Evolutionary conservation across 352 stramenopile genomes (phyloP).

Genomic region (Phytopythium delawarense): DNA sequence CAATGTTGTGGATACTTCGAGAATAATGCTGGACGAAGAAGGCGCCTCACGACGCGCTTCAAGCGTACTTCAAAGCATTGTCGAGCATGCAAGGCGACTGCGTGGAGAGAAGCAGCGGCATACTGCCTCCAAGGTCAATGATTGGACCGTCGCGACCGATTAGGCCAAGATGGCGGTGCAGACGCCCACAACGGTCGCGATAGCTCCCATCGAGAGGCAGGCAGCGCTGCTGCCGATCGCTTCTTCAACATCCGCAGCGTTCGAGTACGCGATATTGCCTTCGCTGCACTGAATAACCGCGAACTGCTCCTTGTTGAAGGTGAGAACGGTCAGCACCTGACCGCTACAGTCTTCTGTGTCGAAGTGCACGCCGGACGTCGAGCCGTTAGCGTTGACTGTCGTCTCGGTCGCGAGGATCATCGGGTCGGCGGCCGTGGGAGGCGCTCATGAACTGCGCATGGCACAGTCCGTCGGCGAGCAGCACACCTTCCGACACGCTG

Average conservation of each 20-base stretch:
- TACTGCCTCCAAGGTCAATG: too few species aligned
- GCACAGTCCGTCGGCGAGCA: neutral
- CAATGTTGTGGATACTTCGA: too few species aligned
- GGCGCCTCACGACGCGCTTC: too few species aligned
- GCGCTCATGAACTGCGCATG: neutral
- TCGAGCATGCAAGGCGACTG: too few species aligned
- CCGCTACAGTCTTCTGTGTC: neutral
- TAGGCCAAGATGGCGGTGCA: too few species aligned
- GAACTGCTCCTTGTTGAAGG: neutral
- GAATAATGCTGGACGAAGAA: too few species aligned
- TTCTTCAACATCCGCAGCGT: neutral
- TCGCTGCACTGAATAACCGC: neutral
- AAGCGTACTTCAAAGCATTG: too few species aligned
- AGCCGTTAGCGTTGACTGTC: slow-evolving; percentile 19
- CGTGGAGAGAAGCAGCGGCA: too few species aligned
- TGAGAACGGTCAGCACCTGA: neutral
- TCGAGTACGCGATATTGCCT: neutral
- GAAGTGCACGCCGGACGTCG: neutral
- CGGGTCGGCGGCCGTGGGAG: neutral
- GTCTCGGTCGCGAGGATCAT: neutral
- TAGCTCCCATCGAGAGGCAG: neutral
- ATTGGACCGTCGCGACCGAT: too few species aligned
- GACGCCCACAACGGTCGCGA: too few species aligned
- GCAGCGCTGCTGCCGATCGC: neutral
- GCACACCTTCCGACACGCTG: neutral